Evolutionary conservation across 192 early-diverging fungal genomes (phyloP).

Genomic region (Coemansia sp.): DNA sequence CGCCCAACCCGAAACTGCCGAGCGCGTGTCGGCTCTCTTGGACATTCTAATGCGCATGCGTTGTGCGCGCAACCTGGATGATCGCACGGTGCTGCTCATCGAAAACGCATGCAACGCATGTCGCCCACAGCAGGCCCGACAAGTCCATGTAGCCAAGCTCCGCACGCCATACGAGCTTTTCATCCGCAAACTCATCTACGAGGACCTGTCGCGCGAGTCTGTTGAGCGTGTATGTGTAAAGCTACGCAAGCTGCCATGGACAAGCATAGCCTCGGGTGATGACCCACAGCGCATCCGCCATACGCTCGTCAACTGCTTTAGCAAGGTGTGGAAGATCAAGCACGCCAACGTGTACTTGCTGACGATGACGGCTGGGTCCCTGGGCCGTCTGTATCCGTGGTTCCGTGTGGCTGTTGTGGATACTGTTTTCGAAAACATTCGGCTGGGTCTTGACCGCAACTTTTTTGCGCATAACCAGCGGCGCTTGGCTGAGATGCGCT

Average conservation of each 20-base stretch:
- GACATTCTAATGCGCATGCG: conserved; percentile 93
- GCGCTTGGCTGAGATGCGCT: conserved; percentile 75
- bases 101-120: conserved; percentile 92
- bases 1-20: conserved; percentile 69
- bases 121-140: conserved; percentile 72
- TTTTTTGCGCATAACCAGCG: conserved; percentile 91
- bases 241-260: conserved; percentile 88
- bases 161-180: conserved; percentile 83
- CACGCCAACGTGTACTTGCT: conserved; percentile 80
- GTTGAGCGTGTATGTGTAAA: conserved; percentile 62
- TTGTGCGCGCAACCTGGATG: conserved; percentile 78
- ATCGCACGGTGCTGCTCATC: conserved; percentile 78
- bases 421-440: conserved; percentile 76
- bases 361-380: conserved; percentile 73
- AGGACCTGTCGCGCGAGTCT: conserved; percentile 70
- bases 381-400: conserved; percentile 76
- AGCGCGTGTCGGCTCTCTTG: conserved; percentile 62
- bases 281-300: conserved; percentile 46
- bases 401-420: conserved; percentile 91
- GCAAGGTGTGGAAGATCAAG: conserved; percentile 93
- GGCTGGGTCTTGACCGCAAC: conserved; percentile 89
- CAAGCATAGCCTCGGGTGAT: conserved; percentile 35
- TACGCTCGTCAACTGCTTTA: conserved; percentile 73
- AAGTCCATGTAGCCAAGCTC: conserved; percentile 58
- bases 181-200: conserved; percentile 83